Evolutionary conservation across 106 monocot species (phyloP).

Genomic region (Phalaenopsis aphrodite): DNA sequence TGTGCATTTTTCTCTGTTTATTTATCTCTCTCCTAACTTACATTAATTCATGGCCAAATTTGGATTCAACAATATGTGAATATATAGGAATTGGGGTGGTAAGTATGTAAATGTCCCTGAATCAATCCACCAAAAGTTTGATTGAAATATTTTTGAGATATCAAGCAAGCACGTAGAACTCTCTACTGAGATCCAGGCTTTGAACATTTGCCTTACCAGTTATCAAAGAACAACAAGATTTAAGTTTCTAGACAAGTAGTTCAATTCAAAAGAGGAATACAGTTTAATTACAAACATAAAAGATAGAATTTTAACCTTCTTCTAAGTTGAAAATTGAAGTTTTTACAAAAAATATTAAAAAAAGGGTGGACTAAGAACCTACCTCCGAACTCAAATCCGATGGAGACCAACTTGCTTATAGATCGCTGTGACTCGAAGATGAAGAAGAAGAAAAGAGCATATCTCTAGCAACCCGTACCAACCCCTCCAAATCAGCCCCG

Average conservation of each 20-base stretch:
- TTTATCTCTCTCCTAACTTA: too few relatives aligned
- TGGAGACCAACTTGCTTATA: conserved; percentile 1
- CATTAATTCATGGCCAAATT: too few relatives aligned
- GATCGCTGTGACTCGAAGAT: conserved; percentile 13
- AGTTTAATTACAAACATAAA: too few relatives aligned
- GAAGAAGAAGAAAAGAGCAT: conserved; percentile 26
- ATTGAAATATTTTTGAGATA: too few relatives aligned
- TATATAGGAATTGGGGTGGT: too few relatives aligned
- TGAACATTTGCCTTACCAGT: too few relatives aligned
- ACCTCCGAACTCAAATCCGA: background rate
- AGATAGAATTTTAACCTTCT: background rate
- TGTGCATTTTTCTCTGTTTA: too few relatives aligned
- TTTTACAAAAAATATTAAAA: background rate
- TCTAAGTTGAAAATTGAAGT: background rate
- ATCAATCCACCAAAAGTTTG: too few relatives aligned
- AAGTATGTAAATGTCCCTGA: too few relatives aligned
- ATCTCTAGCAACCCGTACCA: conserved; percentile 38
- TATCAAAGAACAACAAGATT: background rate
- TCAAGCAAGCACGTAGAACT: too few relatives aligned
- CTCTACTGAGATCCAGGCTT: too few relatives aligned
- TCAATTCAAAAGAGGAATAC: background rate
- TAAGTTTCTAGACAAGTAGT: background rate
- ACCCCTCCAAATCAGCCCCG: conserved; percentile 57
- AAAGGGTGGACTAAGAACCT: background rate
- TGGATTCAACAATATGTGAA: too few relatives aligned